phyloP scores from a whole-genome alignment of 352 stramenopile species.

The Labyrinthula sp. region DNA sequence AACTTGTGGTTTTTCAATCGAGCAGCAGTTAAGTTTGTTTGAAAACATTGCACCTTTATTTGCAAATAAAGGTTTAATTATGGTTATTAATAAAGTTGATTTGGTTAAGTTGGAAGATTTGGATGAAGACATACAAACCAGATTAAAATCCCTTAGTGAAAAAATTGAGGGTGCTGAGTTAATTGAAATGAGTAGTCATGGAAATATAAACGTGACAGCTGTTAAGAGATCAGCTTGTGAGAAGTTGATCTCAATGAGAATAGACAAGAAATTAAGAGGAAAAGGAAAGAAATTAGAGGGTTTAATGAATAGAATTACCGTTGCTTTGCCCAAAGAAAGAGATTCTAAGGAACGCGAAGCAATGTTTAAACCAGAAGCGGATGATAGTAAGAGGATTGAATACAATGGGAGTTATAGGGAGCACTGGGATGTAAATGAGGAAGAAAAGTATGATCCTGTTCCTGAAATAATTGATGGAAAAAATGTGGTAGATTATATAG shows the following conservation, averaged over 20 bases:
- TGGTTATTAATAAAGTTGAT: slow-evolving; percentile 98
- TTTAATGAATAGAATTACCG: slow-evolving; percentile 82
- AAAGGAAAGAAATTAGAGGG: slow-evolving; percentile 85
- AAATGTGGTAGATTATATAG: slow-evolving; percentile 97
- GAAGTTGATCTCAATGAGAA: slow-evolving; percentile 69
- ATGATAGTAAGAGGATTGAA: slow-evolving; percentile 44
- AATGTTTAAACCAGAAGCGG: slow-evolving; percentile 61
- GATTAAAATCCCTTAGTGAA: slow-evolving; percentile 53
- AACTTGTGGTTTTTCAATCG: slow-evolving; percentile 95
- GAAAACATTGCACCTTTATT: slow-evolving; percentile 93
- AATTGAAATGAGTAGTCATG: slow-evolving; percentile 92
- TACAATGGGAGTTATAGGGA: slow-evolving; percentile 90
- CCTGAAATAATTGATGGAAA: slow-evolving; percentile 99
- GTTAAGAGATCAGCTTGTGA: slow-evolving; percentile 84
- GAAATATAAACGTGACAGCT: slow-evolving; percentile 80
- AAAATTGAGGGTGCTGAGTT: slow-evolving; percentile 40
- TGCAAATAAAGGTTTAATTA: slow-evolving; percentile 91
- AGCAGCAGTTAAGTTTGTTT: slow-evolving; percentile 89
- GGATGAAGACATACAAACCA: slow-evolving; percentile 36
- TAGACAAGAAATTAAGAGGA: slow-evolving; percentile 77
- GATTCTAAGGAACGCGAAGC: slow-evolving; percentile 66
- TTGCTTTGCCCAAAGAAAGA: slow-evolving; percentile 72
- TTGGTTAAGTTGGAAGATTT: slow-evolving; percentile 74
- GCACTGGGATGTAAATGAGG: slow-evolving; percentile 80
- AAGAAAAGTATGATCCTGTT: slow-evolving; percentile 81